Conservation (phyloP, 192 early-diverging fungal species). For the Glomus cerebriforme region DNA sequence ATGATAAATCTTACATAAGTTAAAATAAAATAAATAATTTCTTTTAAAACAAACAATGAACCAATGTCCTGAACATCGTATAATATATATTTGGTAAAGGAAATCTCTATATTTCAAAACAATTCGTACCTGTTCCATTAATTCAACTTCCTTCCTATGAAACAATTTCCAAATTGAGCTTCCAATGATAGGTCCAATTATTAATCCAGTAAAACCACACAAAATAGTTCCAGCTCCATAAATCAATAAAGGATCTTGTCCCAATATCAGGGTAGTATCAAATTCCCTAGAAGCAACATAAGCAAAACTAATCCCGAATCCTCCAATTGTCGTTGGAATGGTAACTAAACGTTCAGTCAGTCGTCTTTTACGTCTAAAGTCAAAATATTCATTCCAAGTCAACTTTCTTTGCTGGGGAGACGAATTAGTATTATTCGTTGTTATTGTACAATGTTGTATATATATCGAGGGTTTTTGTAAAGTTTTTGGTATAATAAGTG, state of each 20-base stretch:
- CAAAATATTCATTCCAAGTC: conserved; percentile 30
- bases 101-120: no score
- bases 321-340: conserved; percentile 13
- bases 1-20: neutral
- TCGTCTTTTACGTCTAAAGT: neutral
- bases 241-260: conserved; percentile 23
- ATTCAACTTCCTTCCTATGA: conserved; percentile 47
- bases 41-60: no score
- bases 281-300: conserved; percentile 27
- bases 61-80: no score
- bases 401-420: neutral
- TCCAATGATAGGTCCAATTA: conserved; percentile 66
- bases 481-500: neutral
- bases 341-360: neutral
- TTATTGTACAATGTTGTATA: neutral
- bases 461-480: neutral
- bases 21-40: no score
- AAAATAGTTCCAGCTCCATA: conserved; percentile 55
- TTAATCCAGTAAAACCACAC: conserved; percentile 63
- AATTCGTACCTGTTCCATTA: conserved; percentile 52
- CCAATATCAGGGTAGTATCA: conserved; percentile 24
- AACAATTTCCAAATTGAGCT: conserved; percentile 56
- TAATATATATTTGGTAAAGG: no score
- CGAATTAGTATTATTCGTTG: neutral
- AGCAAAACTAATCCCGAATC: neutral